Percentiles rank a stretch among this genome's conserved stretches.
Evolutionary conservation across 225 moss, liverwort and hornwort species (phyloP).

Genomic region (Takakia lepidozioides): DNA sequence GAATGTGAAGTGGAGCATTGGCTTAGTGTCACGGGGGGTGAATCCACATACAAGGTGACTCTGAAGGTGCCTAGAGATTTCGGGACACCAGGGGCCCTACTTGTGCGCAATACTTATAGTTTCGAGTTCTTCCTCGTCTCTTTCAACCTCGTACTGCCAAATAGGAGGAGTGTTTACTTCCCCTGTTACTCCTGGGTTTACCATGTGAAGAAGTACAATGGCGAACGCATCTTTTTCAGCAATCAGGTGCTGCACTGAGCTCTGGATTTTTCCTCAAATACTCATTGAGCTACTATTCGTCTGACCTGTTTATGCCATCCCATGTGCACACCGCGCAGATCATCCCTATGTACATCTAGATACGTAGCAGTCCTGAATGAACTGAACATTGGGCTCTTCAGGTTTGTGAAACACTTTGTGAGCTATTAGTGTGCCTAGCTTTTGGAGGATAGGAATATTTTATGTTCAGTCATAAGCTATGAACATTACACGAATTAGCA

Average conservation of each 20-base stretch:
- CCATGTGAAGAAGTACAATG: conserved; percentile 10
- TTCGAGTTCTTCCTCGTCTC: conserved; percentile 57
- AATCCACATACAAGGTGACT: neutral
- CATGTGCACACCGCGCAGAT: too few species aligned
- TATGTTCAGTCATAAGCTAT: too few species aligned
- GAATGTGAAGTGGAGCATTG: conserved; percentile 1
- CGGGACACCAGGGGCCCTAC: conserved; percentile 55
- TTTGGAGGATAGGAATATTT: too few species aligned
- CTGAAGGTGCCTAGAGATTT: conserved; percentile 22
- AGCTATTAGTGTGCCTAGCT: too few species aligned
- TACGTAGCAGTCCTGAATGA: too few species aligned
- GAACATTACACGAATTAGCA: too few species aligned
- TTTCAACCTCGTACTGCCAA: conserved; percentile 28
- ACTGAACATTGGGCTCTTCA: conserved; percentile 49
- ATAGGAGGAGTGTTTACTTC: conserved; percentile 15
- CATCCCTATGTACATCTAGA: too few species aligned
- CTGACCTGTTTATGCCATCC: too few species aligned
- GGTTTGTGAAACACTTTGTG: conserved; percentile 46
- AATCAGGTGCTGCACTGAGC: conserved; percentile 66
- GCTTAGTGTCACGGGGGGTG: neutral
- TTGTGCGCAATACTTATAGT: conserved; percentile 57
- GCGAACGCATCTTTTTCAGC: conserved; percentile 35
- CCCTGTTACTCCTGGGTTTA: conserved; percentile 64
- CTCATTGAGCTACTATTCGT: too few species aligned
- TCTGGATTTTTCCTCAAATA: too few species aligned